phyloP scores from a whole-genome alignment of 148 eudicot genomes.

The Vaccinium myrtillus region DNA sequence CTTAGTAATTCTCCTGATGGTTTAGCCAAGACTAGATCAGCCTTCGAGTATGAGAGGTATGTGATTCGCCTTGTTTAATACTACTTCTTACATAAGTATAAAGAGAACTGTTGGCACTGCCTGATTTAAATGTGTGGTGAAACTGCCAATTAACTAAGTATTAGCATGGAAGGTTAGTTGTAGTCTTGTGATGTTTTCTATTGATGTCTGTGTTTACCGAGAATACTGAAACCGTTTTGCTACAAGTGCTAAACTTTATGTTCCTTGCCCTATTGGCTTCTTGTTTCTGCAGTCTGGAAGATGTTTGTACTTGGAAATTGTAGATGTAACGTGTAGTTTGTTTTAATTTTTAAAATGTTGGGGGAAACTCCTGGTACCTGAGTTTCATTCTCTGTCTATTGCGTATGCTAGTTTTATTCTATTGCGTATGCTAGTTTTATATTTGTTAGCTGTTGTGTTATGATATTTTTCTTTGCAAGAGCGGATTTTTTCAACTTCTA shows the following conservation, averaged over 20 bases:
- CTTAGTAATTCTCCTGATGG: slow-evolving; percentile 51
- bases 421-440: neutral
- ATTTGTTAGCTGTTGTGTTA: neutral
- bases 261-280: neutral
- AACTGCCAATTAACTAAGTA: neutral
- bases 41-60: slow-evolving; percentile 71
- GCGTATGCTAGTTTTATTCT: neutral
- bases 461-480: neutral
- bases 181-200: neutral
- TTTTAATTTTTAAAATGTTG: neutral
- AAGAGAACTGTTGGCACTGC: neutral
- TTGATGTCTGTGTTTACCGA: neutral
- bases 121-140: slow-evolving; percentile 11
- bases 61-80: neutral
- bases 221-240: neutral
- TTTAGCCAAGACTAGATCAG: slow-evolving; percentile 52
- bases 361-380: neutral
- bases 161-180: neutral
- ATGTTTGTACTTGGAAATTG: neutral
- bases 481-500: neutral
- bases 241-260: neutral
- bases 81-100: neutral
- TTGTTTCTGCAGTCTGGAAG: neutral
- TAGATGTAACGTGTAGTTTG: neutral
- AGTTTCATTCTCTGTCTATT: neutral